phyloP scores from a whole-genome alignment of 192 early-diverging fungal species.

The Jimgerdemannia lactiflua region DNA sequence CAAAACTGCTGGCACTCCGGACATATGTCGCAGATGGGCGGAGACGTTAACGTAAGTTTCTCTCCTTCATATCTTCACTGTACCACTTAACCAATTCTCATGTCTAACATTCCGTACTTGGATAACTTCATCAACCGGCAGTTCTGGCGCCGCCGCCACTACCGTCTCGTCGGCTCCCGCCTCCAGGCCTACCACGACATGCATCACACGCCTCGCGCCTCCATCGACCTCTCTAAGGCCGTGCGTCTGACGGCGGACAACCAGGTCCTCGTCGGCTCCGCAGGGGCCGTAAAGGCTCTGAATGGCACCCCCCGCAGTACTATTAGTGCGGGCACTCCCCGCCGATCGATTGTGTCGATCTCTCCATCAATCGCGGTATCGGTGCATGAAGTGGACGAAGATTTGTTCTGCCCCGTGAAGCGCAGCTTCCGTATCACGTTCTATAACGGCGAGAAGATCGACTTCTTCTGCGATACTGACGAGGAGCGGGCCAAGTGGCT shows the following conservation, averaged over 20 bases:
- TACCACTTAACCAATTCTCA: neutral
- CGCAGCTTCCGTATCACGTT: constrained; percentile 20
- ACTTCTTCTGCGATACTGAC: constrained; percentile 23
- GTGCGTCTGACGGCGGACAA: constrained; percentile 9
- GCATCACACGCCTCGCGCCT: constrained; percentile 1
- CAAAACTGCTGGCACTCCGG: constrained; percentile 16
- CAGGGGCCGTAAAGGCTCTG: neutral
- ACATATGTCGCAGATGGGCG: constrained; percentile 26
- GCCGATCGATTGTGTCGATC: neutral
- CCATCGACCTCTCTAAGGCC: constrained; percentile 25
- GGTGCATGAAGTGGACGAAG: constrained; percentile 1
- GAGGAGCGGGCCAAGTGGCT: constrained; percentile 18
- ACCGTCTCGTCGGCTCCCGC: constrained; percentile 14
- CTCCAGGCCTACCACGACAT: constrained; percentile 15
- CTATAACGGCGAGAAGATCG: constrained; percentile 20
- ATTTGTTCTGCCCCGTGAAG: constrained; percentile 14
- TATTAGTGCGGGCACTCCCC: too few species aligned
- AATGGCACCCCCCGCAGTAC: neutral
- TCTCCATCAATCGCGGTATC: neutral
- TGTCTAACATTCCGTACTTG: neutral
- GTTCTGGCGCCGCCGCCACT: constrained; percentile 24
- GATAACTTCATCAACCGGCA: neutral
- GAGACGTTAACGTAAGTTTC: constrained; percentile 24
- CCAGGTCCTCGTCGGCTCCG: constrained; percentile 2
- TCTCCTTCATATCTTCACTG: neutral